A percentile compares a stretch with the other conserved stretches of the same genome.
These are phyloP conservation scores for Pleurotus ostreatus DNA, from an alignment of 768 basidiomycete species.

Conservation along the genomic window DNA sequence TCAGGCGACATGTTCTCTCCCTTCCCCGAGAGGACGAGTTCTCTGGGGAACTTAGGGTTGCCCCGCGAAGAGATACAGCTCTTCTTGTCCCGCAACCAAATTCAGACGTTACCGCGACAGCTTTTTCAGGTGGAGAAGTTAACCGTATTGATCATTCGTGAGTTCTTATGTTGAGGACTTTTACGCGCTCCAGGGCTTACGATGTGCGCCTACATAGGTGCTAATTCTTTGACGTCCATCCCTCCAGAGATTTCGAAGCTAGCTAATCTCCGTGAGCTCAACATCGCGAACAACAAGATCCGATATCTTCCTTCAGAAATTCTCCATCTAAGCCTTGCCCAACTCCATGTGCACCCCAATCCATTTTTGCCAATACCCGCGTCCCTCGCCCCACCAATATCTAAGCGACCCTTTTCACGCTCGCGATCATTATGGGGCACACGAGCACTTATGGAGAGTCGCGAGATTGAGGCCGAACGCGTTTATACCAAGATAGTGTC, in stretches of 20 bases:
- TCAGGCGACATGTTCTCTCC: constrained; percentile 18
- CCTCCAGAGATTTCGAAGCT: constrained; percentile 62
- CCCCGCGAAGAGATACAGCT: constrained; percentile 51
- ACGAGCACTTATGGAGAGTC: neutral
- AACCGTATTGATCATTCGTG: constrained; percentile 62
- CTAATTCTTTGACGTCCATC: constrained; percentile 49
- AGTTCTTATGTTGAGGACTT: constrained; percentile 21
- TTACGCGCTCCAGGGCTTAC: neutral
- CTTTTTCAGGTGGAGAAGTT: constrained; percentile 55
- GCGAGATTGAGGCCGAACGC: neutral
- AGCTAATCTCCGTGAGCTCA: constrained; percentile 51
- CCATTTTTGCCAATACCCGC: constrained; percentile 40
- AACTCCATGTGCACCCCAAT: constrained; percentile 52
- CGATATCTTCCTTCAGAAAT: constrained; percentile 64
- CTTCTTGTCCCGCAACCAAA: constrained; percentile 51
- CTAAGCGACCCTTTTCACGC: constrained; percentile 8
- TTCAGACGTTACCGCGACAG: constrained; percentile 50
- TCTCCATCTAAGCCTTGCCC: constrained; percentile 46
- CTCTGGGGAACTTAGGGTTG: constrained; percentile 30
- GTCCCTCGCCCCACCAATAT: constrained; percentile 19
- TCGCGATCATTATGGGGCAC: constrained; percentile 3
- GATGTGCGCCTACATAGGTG: constrained; percentile 39
- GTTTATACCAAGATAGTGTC: constrained; percentile 6
- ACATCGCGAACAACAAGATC: constrained; percentile 56
- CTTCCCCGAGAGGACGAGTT: constrained; percentile 26